Evolutionary conservation across 1,284 basidiomycete species (phyloP).

Genomic region (Gymnopus androsaceus): DNA sequence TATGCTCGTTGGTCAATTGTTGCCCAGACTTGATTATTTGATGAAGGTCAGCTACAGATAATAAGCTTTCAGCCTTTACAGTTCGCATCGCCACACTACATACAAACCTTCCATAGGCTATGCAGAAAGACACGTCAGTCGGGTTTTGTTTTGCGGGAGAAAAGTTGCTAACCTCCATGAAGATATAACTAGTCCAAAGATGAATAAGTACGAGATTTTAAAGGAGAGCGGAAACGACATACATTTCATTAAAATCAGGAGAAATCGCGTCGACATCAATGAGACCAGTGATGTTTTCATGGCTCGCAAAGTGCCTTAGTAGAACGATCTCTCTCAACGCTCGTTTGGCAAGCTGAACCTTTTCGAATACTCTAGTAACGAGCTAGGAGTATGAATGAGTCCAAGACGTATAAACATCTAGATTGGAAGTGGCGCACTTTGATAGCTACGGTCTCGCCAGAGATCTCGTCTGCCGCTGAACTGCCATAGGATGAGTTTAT

Average conservation of each 20-base stretch:
- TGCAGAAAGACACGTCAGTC: conserved; percentile 1
- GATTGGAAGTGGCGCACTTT: conserved; percentile 41
- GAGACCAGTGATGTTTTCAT: conserved; percentile 88
- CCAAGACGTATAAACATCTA: neutral
- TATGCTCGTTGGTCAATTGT: conserved; percentile 88
- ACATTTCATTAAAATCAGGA: conserved; percentile 89
- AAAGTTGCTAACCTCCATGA: conserved; percentile 79
- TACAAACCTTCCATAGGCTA: conserved; percentile 89
- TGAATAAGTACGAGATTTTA: neutral
- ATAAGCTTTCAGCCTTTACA: conserved; percentile 18
- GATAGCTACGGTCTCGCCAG: conserved; percentile 88
- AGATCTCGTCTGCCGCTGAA: conserved; percentile 87
- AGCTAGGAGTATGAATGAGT: conserved; percentile 36
- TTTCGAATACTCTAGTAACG: conserved; percentile 88
- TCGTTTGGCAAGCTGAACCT: conserved; percentile 84
- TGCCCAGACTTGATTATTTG: conserved; percentile 95
- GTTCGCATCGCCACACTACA: conserved; percentile 15
- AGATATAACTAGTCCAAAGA: conserved; percentile 71
- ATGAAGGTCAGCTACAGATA: conserved; percentile 85
- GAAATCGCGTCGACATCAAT: conserved; percentile 88
- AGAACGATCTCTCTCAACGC: conserved; percentile 88
- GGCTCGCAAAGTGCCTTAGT: conserved; percentile 83
- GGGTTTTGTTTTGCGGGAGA: neutral
- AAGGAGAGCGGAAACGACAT: conserved; percentile 33
- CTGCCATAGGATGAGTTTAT: conserved; percentile 35